A percentile compares a stretch with the other conserved stretches of the same genome.
Conservation (phyloP, 176 grass and related monocot genomes). For the Ensete glaucum region DNA sequence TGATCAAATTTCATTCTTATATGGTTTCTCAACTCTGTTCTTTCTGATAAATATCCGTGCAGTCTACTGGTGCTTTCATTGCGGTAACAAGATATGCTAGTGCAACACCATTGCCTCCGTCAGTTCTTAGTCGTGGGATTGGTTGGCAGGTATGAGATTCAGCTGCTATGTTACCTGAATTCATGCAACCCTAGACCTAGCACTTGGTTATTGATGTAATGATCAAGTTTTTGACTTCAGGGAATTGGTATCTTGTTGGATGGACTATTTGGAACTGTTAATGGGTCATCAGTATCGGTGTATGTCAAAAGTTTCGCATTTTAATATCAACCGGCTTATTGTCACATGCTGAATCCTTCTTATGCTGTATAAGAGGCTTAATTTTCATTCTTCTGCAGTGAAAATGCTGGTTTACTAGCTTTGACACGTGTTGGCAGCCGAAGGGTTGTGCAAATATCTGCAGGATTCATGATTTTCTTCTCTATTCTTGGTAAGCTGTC, state of each 20-base stretch:
- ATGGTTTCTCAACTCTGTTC: neutral
- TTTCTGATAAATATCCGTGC: slow-evolving; percentile 9
- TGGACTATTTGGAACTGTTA: slow-evolving; percentile 94
- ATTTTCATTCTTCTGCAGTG: slow-evolving; percentile 30
- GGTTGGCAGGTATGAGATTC: slow-evolving; percentile 74
- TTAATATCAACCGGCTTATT: neutral
- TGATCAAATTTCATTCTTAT: neutral
- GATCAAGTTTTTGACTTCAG: slow-evolving; percentile 32
- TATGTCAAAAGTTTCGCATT: slow-evolving; percentile 32
- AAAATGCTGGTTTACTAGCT: slow-evolving; percentile 93
- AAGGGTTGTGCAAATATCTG: slow-evolving; percentile 95
- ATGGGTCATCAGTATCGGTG: slow-evolving; percentile 90
- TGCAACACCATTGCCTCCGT: slow-evolving; percentile 82
- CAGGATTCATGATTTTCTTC: slow-evolving; percentile 99
- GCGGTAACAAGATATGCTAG: slow-evolving; percentile 90
- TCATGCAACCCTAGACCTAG: neutral
- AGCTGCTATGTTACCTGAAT: too few species aligned
- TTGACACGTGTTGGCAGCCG: slow-evolving; percentile 90
- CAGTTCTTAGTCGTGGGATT: slow-evolving; percentile 90
- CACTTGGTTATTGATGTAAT: neutral
- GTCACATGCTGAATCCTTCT: neutral
- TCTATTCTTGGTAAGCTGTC: slow-evolving; percentile 64
- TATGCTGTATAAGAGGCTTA: neutral
- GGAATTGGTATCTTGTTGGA: slow-evolving; percentile 91
- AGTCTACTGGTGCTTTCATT: slow-evolving; percentile 95